Evolutionary conservation across 1,139 yeast species (phyloP).

Genomic region (Scheffersomyces stambukii): DNA sequence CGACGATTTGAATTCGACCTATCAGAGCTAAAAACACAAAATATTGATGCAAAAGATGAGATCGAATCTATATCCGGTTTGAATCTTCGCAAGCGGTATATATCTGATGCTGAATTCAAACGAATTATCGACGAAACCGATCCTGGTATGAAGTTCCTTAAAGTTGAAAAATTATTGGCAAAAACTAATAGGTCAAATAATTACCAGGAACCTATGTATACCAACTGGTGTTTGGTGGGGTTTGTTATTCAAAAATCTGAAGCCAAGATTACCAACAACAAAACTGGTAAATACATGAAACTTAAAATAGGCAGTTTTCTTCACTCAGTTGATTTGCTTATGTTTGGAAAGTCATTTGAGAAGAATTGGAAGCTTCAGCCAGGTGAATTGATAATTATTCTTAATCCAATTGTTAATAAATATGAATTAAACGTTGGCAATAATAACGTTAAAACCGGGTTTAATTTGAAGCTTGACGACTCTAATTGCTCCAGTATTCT

Average conservation of each 20-base stretch:
- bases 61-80: conserved; percentile 15
- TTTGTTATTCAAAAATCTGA: conserved; percentile 57
- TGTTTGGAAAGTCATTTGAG: conserved; percentile 66
- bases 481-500: conserved; percentile 46
- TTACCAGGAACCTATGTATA: conserved; percentile 61
- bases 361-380: conserved; percentile 67
- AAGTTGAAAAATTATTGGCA: conserved; percentile 56
- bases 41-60: conserved; percentile 10
- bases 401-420: conserved; percentile 63
- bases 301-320: conserved; percentile 67
- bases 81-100: conserved; percentile 37
- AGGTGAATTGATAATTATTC: conserved; percentile 70
- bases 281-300: conserved; percentile 50
- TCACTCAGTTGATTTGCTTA: conserved; percentile 50
- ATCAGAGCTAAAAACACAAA: too few relatives aligned
- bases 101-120: conserved; percentile 28
- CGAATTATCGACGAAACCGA: conserved; percentile 8
- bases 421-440: conserved; percentile 6
- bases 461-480: conserved; percentile 56
- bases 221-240: conserved; percentile 76
- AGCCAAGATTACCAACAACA: conserved; percentile 32
- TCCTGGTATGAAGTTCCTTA: conserved; percentile 45
- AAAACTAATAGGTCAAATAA: conserved; percentile 61
- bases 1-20: conserved; percentile 20
- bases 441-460: conserved; percentile 29